Base-by-base conservation (phyloP, 2,329 filamentous ascomycete genomes). In the Cytospora mali region DNA sequence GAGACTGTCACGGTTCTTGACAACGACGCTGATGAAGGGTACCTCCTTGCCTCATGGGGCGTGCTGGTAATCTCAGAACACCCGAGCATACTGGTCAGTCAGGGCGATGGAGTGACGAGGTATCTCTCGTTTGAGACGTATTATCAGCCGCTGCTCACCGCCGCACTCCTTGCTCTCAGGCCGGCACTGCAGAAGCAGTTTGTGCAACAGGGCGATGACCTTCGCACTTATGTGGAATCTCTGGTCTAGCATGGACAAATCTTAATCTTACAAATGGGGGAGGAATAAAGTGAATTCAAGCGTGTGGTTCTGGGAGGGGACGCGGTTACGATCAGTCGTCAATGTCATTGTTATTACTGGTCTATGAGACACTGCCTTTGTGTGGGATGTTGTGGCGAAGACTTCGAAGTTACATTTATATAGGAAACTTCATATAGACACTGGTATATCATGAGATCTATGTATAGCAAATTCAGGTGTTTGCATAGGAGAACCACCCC, bases 121-220 rank as follows among this genome's bases (percentile, higher is more conserved):
- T 68, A 70, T 48, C 55, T 72, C 11, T 71, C 69, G 21, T 72
- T 70, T 53, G 71, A 71, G 62, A 71, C 70, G 21, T 72, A 70
- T 49, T 72, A 71, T 50, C 50, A 65, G 7, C 68, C 67, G 6
- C 61, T 66, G 42, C 18, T 60, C 9, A 69, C 68, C 7, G 62
- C 58, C 6, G 28, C 51, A 7, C 63, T 72, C 10, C 63, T 62
- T 10, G 48, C 68, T 11, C 42, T 69, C 4, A 56, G 29, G 13
- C 14, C 53, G 14, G 35, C 21, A 14, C 53, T 62, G 18, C 53
- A 62, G 53, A 29, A 35, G 6, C 23, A 57, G 7, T 62, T 62
- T 31, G 53, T 52, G 18, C 53, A 57, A 11, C 59, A 62, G 10
- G 59, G 53, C 4, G 33, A 46, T 25, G 59, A 57, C 16, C 31